Percentiles rank a stretch among this genome's conserved stretches.
These are phyloP conservation scores for Bertia moriformis DNA, from an alignment of 2,329 filamentous ascomycete species.

Conservation along the genomic window DNA sequence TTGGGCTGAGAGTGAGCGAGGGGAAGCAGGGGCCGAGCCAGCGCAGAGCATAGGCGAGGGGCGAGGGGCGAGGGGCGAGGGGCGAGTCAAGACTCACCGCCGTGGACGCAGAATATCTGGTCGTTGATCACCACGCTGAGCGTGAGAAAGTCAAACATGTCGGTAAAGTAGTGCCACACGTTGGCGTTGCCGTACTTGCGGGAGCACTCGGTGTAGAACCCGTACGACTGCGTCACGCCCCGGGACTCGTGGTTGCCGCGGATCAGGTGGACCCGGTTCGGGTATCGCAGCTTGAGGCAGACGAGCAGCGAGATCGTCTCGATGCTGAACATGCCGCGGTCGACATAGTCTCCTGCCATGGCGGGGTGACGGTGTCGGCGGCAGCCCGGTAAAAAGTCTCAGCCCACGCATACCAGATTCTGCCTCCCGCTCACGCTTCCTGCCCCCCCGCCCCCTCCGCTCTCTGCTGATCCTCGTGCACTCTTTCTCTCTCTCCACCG, in stretches of 20 bases:
- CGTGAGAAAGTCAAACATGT: constrained; percentile 98
- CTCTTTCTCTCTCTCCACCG: no score
- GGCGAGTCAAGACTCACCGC: constrained; percentile 36
- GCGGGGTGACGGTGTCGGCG: not conserved
- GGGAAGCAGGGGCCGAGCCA: not conserved
- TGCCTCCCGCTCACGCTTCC: no score
- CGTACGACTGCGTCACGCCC: constrained; percentile 95
- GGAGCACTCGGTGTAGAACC: constrained; percentile 96
- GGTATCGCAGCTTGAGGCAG: constrained; percentile 92
- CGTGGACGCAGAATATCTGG: constrained; percentile 97
- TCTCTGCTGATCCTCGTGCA: no score
- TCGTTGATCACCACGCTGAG: constrained; percentile 96
- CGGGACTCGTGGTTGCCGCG: constrained; percentile 96
- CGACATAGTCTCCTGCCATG: constrained; percentile 87
- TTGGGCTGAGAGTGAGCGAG: not conserved
- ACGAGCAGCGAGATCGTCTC: constrained; percentile 97
- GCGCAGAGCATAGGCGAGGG: no score
- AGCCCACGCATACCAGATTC: no score
- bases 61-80: no score
- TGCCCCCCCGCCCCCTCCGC: no score
- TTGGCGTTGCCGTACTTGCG: constrained; percentile 97
- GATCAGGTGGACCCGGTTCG: constrained; percentile 86
- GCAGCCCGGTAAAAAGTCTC: no score
- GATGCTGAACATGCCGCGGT: constrained; percentile 95
- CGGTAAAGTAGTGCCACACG: constrained; percentile 98